phyloP scores from a whole-genome alignment of 192 early-diverging fungal species.

The Chytriomyces sp. region DNA sequence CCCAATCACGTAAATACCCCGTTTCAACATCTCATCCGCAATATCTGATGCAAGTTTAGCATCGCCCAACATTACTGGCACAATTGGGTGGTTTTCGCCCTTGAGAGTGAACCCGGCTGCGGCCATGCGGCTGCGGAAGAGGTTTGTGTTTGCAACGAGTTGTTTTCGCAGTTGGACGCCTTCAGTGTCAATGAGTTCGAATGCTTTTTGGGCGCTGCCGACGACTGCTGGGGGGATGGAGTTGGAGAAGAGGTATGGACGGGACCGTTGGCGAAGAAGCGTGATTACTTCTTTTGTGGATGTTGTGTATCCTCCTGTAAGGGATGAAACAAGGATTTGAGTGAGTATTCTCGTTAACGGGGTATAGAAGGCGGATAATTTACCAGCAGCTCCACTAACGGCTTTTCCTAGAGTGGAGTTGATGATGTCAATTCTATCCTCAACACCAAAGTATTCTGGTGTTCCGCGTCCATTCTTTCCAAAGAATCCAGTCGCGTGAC shows the following conservation, averaged over 20 bases:
- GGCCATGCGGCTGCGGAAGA: conserved; percentile 63
- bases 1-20: conserved; percentile 62
- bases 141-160: conserved; percentile 63
- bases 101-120: conserved; percentile 70
- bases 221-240: conserved; percentile 61
- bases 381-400: conserved; percentile 59
- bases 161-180: conserved; percentile 52
- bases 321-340: conserved; percentile 45
- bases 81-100: conserved; percentile 59
- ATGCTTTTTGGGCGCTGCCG: conserved; percentile 54
- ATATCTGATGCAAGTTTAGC: conserved; percentile 55
- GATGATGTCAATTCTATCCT: conserved; percentile 58
- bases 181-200: conserved; percentile 59
- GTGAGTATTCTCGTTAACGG: not conserved
- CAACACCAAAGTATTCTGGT: conserved; percentile 33
- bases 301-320: conserved; percentile 40
- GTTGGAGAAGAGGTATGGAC: conserved; percentile 66
- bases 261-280: conserved; percentile 57
- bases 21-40: conserved; percentile 58
- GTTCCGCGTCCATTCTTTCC: conserved; percentile 29
- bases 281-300: conserved; percentile 44
- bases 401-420: conserved; percentile 68
- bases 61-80: conserved; percentile 65
- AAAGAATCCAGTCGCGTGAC: conserved; percentile 31
- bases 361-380: not conserved